These are phyloP conservation scores for Rhodotorula sp. DNA, from an alignment of 1,284 basidiomycete species.

Conservation along the genomic window DNA sequence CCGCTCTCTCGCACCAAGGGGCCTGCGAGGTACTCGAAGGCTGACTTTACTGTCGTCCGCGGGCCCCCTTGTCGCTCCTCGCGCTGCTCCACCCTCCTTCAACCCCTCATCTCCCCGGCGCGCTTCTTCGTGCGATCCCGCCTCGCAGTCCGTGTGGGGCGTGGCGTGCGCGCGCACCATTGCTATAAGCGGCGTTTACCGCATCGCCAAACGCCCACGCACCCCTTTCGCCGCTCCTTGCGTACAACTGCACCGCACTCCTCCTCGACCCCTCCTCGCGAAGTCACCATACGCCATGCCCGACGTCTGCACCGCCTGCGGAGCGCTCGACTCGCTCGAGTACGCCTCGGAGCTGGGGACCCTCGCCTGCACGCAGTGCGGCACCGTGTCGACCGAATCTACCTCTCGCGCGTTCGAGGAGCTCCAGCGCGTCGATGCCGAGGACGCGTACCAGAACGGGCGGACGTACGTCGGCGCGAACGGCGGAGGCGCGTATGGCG, in stretches of 20 bases:
- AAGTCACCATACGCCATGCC: background rate
- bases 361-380: constrained; percentile 33
- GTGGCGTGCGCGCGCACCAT: no score
- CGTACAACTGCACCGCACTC: no score
- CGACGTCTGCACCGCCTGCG: constrained; percentile 15
- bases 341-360: constrained; percentile 14
- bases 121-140: background rate
- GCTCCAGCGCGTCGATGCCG: constrained; percentile 28
- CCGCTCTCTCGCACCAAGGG: background rate
- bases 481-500: constrained; percentile 4
- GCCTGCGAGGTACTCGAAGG: no score
- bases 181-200: no score
- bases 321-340: constrained; percentile 7
- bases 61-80: background rate
- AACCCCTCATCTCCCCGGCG: background rate
- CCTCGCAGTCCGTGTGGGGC: no score
- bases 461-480: constrained; percentile 7
- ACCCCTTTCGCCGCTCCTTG: no score
- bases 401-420: constrained; percentile 20
- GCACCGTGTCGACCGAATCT: constrained; percentile 21
- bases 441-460: constrained; percentile 26
- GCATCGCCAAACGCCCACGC: no score
- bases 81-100: background rate
- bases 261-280: background rate
- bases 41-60: no score